Evolutionary conservation across 1,284 basidiomycete species (phyloP).

Genomic region (Microbotryomycetes sp.): DNA sequence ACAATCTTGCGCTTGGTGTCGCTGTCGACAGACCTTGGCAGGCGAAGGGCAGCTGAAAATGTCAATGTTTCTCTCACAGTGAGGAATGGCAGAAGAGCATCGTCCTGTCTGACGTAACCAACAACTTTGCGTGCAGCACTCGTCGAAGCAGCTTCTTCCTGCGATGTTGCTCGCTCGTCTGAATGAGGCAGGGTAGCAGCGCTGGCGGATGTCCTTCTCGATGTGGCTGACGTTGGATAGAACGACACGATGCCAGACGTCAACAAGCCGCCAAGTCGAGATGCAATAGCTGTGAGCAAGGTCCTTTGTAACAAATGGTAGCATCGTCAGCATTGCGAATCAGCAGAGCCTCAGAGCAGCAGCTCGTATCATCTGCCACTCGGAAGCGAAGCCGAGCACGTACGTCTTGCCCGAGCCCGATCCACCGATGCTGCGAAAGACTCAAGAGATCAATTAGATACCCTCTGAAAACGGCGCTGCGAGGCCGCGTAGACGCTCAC

Average conservation of each 20-base stretch:
- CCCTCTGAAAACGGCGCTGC: background rate
- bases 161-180: background rate
- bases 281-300: background rate
- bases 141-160: background rate
- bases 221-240: background rate
- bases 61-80: slow-evolving; percentile 48
- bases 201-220: background rate
- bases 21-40: slow-evolving; percentile 45
- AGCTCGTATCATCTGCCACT: background rate
- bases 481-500: too few relatives aligned
- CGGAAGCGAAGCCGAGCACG: background rate
- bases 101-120: slow-evolving; percentile 32
- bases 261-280: background rate
- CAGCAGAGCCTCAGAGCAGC: too few relatives aligned
- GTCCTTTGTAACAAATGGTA: too few relatives aligned
- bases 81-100: slow-evolving; percentile 28
- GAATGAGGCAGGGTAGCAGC: background rate
- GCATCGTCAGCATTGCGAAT: too few relatives aligned
- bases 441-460: background rate
- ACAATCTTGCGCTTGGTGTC: slow-evolving; percentile 46
- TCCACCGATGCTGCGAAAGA: background rate
- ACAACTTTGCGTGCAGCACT: slow-evolving; percentile 10
- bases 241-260: background rate
- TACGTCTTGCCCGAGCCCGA: background rate
- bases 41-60: slow-evolving; percentile 49